Conservation (phyloP, 805 yeast species). For the Debaryomyces hansenii region DNA sequence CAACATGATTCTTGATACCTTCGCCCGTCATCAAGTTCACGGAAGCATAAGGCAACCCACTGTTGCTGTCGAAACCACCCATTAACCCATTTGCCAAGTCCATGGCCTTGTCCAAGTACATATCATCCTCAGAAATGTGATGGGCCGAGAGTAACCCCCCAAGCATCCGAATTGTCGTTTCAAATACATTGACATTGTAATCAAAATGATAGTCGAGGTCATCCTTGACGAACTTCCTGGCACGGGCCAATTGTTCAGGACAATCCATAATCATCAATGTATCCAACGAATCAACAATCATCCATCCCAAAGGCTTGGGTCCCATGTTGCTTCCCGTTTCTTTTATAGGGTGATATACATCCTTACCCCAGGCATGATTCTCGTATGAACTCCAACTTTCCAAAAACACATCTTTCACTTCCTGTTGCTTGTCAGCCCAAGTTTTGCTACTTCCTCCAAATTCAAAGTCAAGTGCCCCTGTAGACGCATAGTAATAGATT, state of each 20-base stretch:
- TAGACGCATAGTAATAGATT: constrained; percentile 25
- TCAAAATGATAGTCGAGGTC: constrained; percentile 72
- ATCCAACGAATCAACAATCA: constrained; percentile 84
- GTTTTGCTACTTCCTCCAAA: not conserved
- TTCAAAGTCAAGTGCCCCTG: not conserved
- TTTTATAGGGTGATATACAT: constrained; percentile 69
- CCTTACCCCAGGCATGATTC: constrained; percentile 80
- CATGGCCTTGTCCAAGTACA: constrained; percentile 75
- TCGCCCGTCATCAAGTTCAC: constrained; percentile 67
- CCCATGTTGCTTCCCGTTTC: constrained; percentile 73
- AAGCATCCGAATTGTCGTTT: constrained; percentile 91
- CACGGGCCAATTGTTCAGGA: constrained; percentile 58
- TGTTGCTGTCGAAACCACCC: constrained; percentile 63
- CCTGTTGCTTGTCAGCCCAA: constrained; percentile 53
- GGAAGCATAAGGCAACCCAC: constrained; percentile 79
- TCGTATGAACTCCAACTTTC: constrained; percentile 79
- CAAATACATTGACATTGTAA: constrained; percentile 78
- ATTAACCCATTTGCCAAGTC: constrained; percentile 73
- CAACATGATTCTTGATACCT: constrained; percentile 62
- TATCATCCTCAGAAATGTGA: constrained; percentile 65
- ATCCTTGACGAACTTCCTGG: constrained; percentile 72
- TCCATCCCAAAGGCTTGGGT: constrained; percentile 85
- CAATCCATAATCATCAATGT: constrained; percentile 78
- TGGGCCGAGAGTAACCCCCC: constrained; percentile 90
- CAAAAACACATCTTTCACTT: constrained; percentile 66